These are phyloP conservation scores for Dentipellis sp. DNA, from an alignment of 768 basidiomycete species.

Conservation along the genomic window DNA sequence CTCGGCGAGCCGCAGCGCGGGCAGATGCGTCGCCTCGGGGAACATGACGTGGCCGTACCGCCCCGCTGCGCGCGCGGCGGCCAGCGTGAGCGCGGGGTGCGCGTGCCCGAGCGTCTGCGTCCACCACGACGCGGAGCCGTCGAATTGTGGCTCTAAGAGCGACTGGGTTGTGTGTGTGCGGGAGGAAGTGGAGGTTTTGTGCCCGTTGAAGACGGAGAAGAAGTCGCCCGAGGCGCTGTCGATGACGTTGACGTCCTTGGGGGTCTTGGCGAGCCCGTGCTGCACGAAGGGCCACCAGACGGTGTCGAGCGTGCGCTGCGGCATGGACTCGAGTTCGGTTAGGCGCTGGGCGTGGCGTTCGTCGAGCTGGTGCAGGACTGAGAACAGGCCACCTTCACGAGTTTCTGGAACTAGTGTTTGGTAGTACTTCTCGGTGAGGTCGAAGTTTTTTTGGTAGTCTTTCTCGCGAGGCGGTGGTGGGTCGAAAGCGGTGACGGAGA, in stretches of 20 bases:
- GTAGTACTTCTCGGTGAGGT: conserved; percentile 67
- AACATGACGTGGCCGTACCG: conserved; percentile 98
- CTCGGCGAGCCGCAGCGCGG: conserved; percentile 80
- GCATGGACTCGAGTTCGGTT: conserved; percentile 69
- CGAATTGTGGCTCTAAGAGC: conserved; percentile 56
- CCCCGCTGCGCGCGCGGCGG: conserved; percentile 84
- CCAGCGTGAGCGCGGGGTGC: conserved; percentile 64
- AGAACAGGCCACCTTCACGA: conserved; percentile 30
- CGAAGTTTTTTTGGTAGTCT: conserved; percentile 36
- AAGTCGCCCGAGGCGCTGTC: conserved; percentile 85
- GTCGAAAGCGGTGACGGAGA: conserved; percentile 44
- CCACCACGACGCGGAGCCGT: conserved; percentile 98
- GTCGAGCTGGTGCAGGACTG: conserved; percentile 52
- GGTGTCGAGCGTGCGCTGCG: conserved; percentile 60
- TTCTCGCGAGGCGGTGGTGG: conserved; percentile 46
- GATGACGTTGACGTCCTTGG: conserved; percentile 77
- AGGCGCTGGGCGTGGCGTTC: conserved; percentile 54
- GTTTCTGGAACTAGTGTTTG: conserved; percentile 30
- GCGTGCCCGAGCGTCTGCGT: conserved; percentile 89
- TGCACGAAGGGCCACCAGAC: conserved; percentile 99
- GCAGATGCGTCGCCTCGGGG: conserved; percentile 78
- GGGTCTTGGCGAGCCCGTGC: conserved; percentile 60
- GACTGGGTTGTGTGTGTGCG: conserved; percentile 19
- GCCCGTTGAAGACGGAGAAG: conserved; percentile 60
- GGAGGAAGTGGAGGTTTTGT: conserved; percentile 11